Base-by-base conservation (phyloP, 2,329 filamentous ascomycete genomes). In the Fusarium fujikuroi region DNA sequence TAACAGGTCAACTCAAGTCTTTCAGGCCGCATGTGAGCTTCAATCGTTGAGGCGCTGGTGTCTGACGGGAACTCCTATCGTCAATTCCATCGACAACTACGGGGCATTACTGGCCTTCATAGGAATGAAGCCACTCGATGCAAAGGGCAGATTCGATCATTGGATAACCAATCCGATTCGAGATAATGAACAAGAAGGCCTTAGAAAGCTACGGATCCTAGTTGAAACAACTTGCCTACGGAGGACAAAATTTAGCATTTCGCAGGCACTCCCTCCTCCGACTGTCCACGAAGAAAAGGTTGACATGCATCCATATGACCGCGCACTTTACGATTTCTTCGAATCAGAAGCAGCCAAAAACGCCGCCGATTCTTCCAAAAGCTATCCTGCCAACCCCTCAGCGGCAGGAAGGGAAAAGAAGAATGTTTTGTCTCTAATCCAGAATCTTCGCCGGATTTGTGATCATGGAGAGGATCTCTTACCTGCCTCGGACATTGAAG, bases 1-100 rank as follows among this genome's bases (percentile, higher is more conserved):
- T 18, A 80, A 80, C 36, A 71, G 77, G 15, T 71, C 67, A 2
- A 79, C 81, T 1, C 60, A 82, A 52, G 67, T 74, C 11, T 83
- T 82, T 39, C 66, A 71, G 23, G 81, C 81, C 0, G 74, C 76
- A 10, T 68, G 50, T 14, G 50, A 58, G 2, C 42, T 75, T 14
- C 63, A 60, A 6, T 77, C 81, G 2, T 42, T 58, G 2, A 70
- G 76, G 30, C 76, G 82, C 5, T 85, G 83, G 83, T 84, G 82
- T 57, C 73, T 85, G 8, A 84, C 81, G 0, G 83, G 83, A 12
- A 85, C 83, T 1, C 83, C 83, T 0, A 82, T 85, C 5, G 81
- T 84, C 7, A 84, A 85, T 56, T 76, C 75, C 0, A 74, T 86
- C 0, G 80, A 84, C 25, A 83, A 85, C 65, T 82, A 80, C 30